phyloP scores from a whole-genome alignment of 2,329 filamentous ascomycete species.

The Cercospora beticola region DNA sequence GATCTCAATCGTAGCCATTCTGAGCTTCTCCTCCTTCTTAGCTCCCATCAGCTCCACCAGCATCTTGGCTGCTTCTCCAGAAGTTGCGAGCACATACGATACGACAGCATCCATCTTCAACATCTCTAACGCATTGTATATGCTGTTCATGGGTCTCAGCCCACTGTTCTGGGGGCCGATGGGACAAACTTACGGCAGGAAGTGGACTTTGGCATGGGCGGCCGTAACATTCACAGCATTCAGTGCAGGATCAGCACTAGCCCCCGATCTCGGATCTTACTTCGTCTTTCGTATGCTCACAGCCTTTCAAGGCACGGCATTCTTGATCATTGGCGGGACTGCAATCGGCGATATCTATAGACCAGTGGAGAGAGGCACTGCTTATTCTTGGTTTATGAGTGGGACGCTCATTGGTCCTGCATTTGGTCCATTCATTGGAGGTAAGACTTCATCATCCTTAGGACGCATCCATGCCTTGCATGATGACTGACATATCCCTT shows the following conservation, averaged over 20 bases:
- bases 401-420: conserved; percentile 68
- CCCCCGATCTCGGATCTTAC: conserved; percentile 69
- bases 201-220: conserved; percentile 56
- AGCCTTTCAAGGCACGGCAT: conserved; percentile 68
- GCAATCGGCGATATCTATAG: conserved; percentile 62
- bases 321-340: conserved; percentile 69
- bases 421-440: conserved; percentile 67
- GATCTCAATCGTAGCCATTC: conserved; percentile 63
- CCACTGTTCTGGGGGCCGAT: conserved; percentile 72
- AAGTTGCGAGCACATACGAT: conserved; percentile 57
- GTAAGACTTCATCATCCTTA: not conserved
- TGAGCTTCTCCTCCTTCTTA: conserved; percentile 74
- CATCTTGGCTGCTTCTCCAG: conserved; percentile 70
- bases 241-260: conserved; percentile 69
- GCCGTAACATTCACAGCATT: conserved; percentile 65
- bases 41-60: conserved; percentile 74
- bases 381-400: conserved; percentile 58
- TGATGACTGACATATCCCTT: not conserved
- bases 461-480: not conserved
- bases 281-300: conserved; percentile 73
- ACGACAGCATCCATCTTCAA: conserved; percentile 71
- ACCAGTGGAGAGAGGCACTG: conserved; percentile 66
- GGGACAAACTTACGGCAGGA: conserved; percentile 51
- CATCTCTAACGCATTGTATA: conserved; percentile 71
- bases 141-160: conserved; percentile 70